A percentile compares a stretch with the other conserved stretches of the same genome.
Evolutionary conservation across 2,329 filamentous ascomycete genomes (phyloP).

Genomic region (Epichloe glyceriae): DNA sequence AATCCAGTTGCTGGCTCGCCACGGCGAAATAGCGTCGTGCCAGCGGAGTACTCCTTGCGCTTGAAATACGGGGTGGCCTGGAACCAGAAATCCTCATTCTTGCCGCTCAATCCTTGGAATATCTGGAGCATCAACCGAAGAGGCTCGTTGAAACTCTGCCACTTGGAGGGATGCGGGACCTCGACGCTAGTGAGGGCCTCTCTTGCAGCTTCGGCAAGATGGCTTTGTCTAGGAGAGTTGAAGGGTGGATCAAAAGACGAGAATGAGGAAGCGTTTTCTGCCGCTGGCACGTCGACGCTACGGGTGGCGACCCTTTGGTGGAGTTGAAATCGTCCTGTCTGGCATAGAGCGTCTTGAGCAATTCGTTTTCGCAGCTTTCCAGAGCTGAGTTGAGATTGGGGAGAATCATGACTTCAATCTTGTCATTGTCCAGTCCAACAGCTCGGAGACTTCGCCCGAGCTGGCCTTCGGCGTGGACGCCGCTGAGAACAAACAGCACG

Average conservation of each 20-base stretch:
- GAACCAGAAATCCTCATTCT: constrained; percentile 95
- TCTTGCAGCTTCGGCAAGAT: constrained; percentile 66
- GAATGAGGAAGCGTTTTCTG: constrained; percentile 17
- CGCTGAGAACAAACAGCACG: constrained; percentile 72
- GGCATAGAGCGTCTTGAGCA: constrained; percentile 68
- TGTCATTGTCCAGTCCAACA: constrained; percentile 66
- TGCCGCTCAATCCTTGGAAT: constrained; percentile 76
- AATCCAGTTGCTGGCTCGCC: constrained; percentile 72
- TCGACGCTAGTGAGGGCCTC: constrained; percentile 59
- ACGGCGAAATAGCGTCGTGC: constrained; percentile 62
- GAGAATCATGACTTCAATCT: constrained; percentile 65
- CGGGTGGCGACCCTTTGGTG: constrained; percentile 28
- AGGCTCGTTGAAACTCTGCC: constrained; percentile 80
- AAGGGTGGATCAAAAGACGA: constrained; percentile 33
- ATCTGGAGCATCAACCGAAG: constrained; percentile 85
- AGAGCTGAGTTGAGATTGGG: constrained; percentile 85
- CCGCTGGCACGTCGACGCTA: constrained; percentile 35
- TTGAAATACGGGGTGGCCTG: constrained; percentile 63
- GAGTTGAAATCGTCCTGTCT: constrained; percentile 48
- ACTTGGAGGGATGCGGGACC: constrained; percentile 48
- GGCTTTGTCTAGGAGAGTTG: constrained; percentile 68
- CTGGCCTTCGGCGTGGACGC: constrained; percentile 61
- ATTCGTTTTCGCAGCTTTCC: constrained; percentile 88
- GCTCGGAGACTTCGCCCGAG: constrained; percentile 69
- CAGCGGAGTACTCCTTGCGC: constrained; percentile 52